phyloP scores from a whole-genome alignment of 140 eudicot genomes.

The Flaveria floridana region DNA sequence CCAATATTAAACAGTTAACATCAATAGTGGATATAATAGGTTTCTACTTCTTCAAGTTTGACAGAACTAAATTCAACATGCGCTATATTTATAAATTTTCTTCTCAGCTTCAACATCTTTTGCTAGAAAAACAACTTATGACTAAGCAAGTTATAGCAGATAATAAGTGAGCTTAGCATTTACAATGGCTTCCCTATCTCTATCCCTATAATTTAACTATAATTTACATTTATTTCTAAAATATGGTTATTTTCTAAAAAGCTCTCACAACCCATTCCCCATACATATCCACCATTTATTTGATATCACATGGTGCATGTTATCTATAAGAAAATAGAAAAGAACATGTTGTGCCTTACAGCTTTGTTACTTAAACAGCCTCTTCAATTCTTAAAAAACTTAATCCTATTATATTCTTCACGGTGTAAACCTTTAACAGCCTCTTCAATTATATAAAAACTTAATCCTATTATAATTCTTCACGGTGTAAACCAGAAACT shows the following conservation, averaged over 20 bases:
- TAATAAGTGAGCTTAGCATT: not conserved
- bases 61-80: slow-evolving; percentile 2
- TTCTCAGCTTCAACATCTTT: slow-evolving; percentile 7
- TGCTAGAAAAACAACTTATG: not conserved
- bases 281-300: not conserved
- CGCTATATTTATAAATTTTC: not conserved
- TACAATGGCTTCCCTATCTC: no score
- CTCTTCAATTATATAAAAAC: not conserved
- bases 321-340: not conserved
- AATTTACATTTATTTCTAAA: no score
- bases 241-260: no score
- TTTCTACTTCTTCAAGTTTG: slow-evolving; percentile 10
- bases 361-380: not conserved
- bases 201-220: no score
- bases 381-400: not conserved
- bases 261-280: no score
- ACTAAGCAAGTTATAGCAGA: not conserved
- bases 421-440: not conserved
- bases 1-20: slow-evolving; percentile 7
- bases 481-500: not conserved
- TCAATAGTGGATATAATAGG: slow-evolving; percentile 13
- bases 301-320: slow-evolving; percentile 9
- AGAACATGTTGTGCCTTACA: not conserved
- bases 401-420: not conserved
- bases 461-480: not conserved